Base-by-base conservation (phyloP, 345 rosid species). In the Lumnitzera racemosa region DNA sequence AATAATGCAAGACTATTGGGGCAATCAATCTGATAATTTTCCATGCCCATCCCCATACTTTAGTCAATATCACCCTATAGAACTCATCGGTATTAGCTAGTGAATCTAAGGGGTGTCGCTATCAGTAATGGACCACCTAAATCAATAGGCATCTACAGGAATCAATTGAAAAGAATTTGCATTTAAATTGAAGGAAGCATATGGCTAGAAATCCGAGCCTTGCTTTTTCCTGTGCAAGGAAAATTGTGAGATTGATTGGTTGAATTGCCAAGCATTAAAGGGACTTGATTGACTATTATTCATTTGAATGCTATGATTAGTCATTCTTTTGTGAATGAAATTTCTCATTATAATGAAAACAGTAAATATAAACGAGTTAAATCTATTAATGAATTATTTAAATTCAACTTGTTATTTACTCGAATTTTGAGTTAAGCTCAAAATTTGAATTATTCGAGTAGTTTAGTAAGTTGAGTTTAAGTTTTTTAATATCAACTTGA, bases 201-300 rank as follows among this genome's bases (percentile, higher is more conserved):
- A 15, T 17, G 56, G 5, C 4, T 60, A 12, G 55, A 51, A 49
- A 24, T 15, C 14, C 13, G 29, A 15, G 63, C 23, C 27, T 46
- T 15, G 13, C 55, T 50, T 61, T 61, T 16, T 41, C 55, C 52
- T 51, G 25, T 53, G 15, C 3, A 10, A 60, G 55, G 53, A 60
- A 60, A 60, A 61, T 50, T 60, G 55, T 61, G 63, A 49, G 63
- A 61, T 61, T 61, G 55, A 61, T 61, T 49, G 63, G 55, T 29
- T 50, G 55, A 61, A 61, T 61, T 50, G 63, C 63, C 63, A 12
- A 49, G 55, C 63, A 61, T 27, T 0, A 14, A 61, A 36, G 9
- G 43, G 43, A 12, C n/a, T 25, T 14, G 2, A 15, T n/a, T 49
- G 24, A 16, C 48, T 61, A 29, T 27, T 61, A 7, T 46, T 61